These are phyloP conservation scores for Chlorella vulgaris DNA, from an alignment of 139 green algal species.

Conservation along the genomic window DNA sequence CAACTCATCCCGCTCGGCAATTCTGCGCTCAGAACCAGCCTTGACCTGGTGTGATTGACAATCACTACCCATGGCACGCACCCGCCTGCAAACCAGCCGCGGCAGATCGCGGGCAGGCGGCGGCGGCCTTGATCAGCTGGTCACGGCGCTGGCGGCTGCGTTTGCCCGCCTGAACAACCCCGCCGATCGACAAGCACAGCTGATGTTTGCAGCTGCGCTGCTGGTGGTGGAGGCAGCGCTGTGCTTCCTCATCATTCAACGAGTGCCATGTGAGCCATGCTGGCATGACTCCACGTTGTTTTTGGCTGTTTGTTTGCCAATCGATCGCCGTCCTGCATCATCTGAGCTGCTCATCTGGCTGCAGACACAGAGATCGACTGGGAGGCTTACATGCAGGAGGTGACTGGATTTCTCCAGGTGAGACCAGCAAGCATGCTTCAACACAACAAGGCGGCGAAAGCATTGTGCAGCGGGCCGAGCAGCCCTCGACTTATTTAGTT, in stretches of 20 bases:
- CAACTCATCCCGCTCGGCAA: no score
- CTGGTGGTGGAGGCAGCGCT: constrained; percentile 43
- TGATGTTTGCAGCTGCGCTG: constrained; percentile 16
- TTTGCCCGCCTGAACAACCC: constrained; percentile 21
- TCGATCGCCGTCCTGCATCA: background rate
- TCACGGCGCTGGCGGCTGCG: background rate
- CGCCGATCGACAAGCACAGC: constrained; percentile 10
- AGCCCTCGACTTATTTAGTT: no score
- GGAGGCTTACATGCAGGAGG: constrained; percentile 63
- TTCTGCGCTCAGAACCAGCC: background rate
- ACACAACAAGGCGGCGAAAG: no score
- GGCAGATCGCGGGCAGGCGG: background rate
- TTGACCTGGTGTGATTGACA: background rate
- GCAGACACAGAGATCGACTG: constrained; percentile 72
- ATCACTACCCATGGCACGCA: background rate
- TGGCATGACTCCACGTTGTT: background rate
- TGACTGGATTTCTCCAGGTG: constrained; percentile 46
- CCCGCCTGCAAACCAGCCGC: background rate
- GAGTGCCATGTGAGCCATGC: constrained; percentile 41
- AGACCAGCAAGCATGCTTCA: no score
- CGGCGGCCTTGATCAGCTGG: background rate
- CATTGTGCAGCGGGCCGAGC: no score
- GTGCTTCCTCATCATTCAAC: constrained; percentile 47
- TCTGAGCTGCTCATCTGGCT: background rate
- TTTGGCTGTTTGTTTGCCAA: background rate